These are phyloP conservation scores for Jatropha multifida DNA, from an alignment of 441 rosid genomes.

Conservation along the genomic window DNA sequence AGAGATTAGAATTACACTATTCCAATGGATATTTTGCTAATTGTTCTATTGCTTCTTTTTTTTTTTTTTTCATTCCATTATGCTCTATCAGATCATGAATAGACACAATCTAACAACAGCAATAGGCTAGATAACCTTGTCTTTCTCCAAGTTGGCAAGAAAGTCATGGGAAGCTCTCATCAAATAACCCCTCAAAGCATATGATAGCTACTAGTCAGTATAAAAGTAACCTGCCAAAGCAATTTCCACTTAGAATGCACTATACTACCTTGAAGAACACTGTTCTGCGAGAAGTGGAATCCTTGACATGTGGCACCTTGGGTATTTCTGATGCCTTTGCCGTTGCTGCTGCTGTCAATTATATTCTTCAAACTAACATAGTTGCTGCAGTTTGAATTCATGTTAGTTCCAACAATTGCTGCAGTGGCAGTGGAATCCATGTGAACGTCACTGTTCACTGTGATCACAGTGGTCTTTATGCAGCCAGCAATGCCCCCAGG, in stretches of 20 bases:
- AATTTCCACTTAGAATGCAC: neutral
- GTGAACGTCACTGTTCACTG: slow-evolving; percentile 1
- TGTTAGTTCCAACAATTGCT: slow-evolving; percentile 15
- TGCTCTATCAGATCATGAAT: too few relatives aligned
- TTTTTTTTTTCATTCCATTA: too few relatives aligned
- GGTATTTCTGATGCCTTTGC: slow-evolving; percentile 22
- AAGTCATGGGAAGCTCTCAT: too few relatives aligned
- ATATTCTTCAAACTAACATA: slow-evolving; percentile 17
- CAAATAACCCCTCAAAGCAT: too few relatives aligned
- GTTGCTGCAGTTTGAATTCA: slow-evolving; percentile 24
- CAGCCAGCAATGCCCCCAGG: neutral
- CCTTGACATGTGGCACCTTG: slow-evolving; percentile 28
- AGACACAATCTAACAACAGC: too few relatives aligned
- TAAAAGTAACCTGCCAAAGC: neutral
- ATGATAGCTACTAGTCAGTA: neutral
- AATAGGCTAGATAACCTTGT: too few relatives aligned
- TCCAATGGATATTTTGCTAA: too few relatives aligned
- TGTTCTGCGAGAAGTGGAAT: slow-evolving; percentile 54
- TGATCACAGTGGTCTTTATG: neutral
- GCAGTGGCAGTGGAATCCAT: slow-evolving; percentile 28
- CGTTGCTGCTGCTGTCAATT: slow-evolving; percentile 23
- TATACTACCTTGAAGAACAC: slow-evolving; percentile 65
- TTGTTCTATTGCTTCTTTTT: too few relatives aligned
- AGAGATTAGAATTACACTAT: too few relatives aligned
- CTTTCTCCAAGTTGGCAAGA: too few relatives aligned